Conservation (phyloP, 495 filamentous ascomycete genomes). For the Annulohypoxylon moriforme region DNA sequence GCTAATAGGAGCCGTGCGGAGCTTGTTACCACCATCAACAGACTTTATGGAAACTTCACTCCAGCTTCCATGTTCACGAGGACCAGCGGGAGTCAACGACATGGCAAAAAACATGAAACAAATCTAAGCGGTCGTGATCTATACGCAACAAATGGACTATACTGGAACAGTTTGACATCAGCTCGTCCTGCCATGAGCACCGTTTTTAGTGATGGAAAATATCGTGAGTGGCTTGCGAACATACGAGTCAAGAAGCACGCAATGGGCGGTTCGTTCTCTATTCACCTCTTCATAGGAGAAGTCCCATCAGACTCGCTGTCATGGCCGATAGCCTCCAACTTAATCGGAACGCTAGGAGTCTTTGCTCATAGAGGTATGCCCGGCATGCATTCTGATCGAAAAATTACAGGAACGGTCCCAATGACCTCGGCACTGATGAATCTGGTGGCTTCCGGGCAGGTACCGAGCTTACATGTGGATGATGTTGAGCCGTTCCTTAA, state of each 20-base stretch:
- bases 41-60: slow-evolving; percentile 62
- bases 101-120: background rate
- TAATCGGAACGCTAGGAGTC: slow-evolving; percentile 67
- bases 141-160: slow-evolving; percentile 30
- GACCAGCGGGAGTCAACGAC: background rate
- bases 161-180: slow-evolving; percentile 37
- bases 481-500: slow-evolving; percentile 60
- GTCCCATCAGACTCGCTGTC: slow-evolving; percentile 50
- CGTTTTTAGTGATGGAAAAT: slow-evolving; percentile 48
- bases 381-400: slow-evolving; percentile 30
- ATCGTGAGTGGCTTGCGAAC: slow-evolving; percentile 71
- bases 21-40: slow-evolving; percentile 62
- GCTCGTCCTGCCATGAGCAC: slow-evolving; percentile 28
- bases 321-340: slow-evolving; percentile 58
- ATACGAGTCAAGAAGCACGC: slow-evolving; percentile 67
- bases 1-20: slow-evolving; percentile 45
- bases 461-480: slow-evolving; percentile 54
- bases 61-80: slow-evolving; percentile 50
- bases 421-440: slow-evolving; percentile 64
- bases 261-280: slow-evolving; percentile 64
- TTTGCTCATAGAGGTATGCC: slow-evolving; percentile 53
- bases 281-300: slow-evolving; percentile 71
- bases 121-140: background rate
- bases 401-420: slow-evolving; percentile 66
- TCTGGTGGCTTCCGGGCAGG: slow-evolving; percentile 50